phyloP scores from a whole-genome alignment of 1,284 basidiomycete genomes.

The Xerocomus amazonicus region DNA sequence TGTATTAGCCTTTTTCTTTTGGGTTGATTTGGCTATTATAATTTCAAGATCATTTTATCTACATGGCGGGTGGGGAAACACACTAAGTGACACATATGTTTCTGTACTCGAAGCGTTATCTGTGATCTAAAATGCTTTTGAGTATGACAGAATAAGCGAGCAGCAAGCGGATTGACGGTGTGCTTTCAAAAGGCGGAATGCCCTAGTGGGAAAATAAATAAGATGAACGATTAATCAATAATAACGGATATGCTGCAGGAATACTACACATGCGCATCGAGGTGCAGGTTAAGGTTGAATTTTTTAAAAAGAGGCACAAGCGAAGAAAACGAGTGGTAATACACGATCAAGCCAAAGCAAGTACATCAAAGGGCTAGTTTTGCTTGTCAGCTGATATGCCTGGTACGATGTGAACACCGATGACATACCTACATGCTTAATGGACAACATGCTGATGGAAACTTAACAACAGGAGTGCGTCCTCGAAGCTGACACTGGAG shows the following conservation, averaged over 20 bases:
- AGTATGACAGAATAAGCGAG: slow-evolving; percentile 17
- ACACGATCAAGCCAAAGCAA: slow-evolving; percentile 20
- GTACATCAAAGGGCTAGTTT: slow-evolving; percentile 15
- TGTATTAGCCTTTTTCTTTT: too few relatives aligned
- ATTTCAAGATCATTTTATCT: slow-evolving; percentile 24
- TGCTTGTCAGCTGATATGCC: slow-evolving; percentile 11
- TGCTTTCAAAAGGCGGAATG: slow-evolving; percentile 7
- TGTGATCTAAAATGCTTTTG: slow-evolving; percentile 17
- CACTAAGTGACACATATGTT: slow-evolving; percentile 19
- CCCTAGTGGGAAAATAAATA: slow-evolving; percentile 22
- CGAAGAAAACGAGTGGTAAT: slow-evolving; percentile 16
- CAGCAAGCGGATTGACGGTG: background rate
- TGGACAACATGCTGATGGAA: slow-evolving; percentile 65
- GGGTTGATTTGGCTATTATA: background rate
- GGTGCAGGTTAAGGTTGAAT: slow-evolving; percentile 8
- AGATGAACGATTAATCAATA: slow-evolving; percentile 35
- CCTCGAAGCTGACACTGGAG: slow-evolving; percentile 53
- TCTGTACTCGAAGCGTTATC: slow-evolving; percentile 20
- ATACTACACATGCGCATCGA: slow-evolving; percentile 9
- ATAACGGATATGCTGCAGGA: slow-evolving; percentile 34
- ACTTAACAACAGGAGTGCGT: slow-evolving; percentile 63
- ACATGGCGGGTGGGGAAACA: slow-evolving; percentile 6
- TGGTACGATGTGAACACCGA: background rate
- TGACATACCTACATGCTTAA: slow-evolving; percentile 35
- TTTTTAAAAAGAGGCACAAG: slow-evolving; percentile 6